Base-by-base conservation (phyloP, 139 green algal genomes). In the Volvox reticuliferus region DNA sequence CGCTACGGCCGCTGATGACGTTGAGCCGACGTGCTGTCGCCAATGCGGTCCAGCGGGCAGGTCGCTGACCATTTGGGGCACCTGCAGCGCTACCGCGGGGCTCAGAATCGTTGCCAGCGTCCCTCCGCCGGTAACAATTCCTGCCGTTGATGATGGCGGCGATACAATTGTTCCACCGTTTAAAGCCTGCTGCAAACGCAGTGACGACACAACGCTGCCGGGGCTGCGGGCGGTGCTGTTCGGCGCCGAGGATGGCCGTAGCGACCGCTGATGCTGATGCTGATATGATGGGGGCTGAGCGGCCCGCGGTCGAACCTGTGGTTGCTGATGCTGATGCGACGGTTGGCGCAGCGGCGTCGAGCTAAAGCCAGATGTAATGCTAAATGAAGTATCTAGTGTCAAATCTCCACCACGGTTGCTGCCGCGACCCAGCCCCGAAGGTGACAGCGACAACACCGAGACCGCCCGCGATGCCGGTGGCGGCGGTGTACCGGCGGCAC, bases 71-170 rank as follows among this genome's bases (percentile, higher is more conserved):
- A 82, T 55, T 19, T 89, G 37, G 37, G 85, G 85, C 44, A 89
- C 69, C 28, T 82, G 37, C 35, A 44, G 14, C 28, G 69, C 85
- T 13, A 89, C 44, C 5, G 35, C 69, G 0, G 85, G 85, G 13
- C 85, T 89, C 12, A 89, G 85, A 0, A 82, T 9, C 28, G 28
- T 32, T 2, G 85, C 85, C 44, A 89, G 37, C 44, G 85, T 89
- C 0, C 85, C 85, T 28, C 67, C 35, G 26, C 9, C 37, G 21
- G 82, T 79, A 20, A 76, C n/a, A 18, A 19, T 14, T 13, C 63
- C 18, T 35, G 76, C 76, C 76, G 76, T 61, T 30, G 76, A 55
- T 35, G 32, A 21, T 30, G 76, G 32, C 71, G 71, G 71, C 71
- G 71, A 30, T 30, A 32, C 21, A 22, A 44, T 21, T 44, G 36